Base-by-base conservation (phyloP, 805 yeast species). In the Ogataea corticis region DNA sequence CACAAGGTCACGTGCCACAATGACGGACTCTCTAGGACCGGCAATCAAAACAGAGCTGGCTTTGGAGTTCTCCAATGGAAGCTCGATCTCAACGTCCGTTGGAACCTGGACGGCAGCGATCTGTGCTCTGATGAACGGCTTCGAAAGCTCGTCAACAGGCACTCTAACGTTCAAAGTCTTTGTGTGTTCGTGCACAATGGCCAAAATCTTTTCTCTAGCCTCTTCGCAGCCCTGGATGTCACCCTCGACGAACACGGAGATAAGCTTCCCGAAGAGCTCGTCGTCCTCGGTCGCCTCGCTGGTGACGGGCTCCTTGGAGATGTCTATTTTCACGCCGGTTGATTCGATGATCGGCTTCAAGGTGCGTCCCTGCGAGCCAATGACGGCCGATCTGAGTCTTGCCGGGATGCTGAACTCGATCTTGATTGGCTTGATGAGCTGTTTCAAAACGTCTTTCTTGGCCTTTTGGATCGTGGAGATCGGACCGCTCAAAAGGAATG, bases 321-420 rank as follows among this genome's bases (percentile, higher is more conserved):
- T 82, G 57, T 87, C 87, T 54, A 91, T 80, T 54, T 75, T 85
- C 42, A 82, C 82, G 40, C 80, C 83, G 39, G 87, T 77, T 30
- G 76, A 71, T 42, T 77, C 85, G 39, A 86, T 75, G 52, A 91
- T 87, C 47, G 94, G 91, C 64, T 82, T 87, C 67, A 91, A 79
- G 49, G 75, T 84, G 56, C 76, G 78, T 63, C 98, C 98, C 63
- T 84, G 87, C 35, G 91, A 76, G 48, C 98, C 98, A 67, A 91
- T 91, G 47, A 91, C 79, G 40, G 79, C 77, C 7, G 95, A 77
- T 66, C 94, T 79, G 47, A 87, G 75, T 54, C 78, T 79, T 12
- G 91, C 78, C 27, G 98, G 97, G 42, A 91, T 79, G 25, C 74
- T 63, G 61, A 91, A 78, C 25, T 72, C 67, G 38, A 79, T 68